phyloP scores from a whole-genome alignment of 495 filamentous ascomycete species.

The Symbiotaphrina buchneri region DNA sequence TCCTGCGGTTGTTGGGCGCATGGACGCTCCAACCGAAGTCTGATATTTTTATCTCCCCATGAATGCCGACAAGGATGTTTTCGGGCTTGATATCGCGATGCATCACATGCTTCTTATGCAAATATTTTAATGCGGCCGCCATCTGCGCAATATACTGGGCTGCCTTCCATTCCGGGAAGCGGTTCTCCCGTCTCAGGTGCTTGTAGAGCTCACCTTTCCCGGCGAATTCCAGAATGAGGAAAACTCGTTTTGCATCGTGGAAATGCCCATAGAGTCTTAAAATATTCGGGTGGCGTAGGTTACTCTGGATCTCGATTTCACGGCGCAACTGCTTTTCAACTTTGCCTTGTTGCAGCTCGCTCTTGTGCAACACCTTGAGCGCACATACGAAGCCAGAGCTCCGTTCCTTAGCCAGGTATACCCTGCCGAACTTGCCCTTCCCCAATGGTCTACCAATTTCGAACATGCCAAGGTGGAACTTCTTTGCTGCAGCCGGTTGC shows the following conservation, averaged over 20 bases:
- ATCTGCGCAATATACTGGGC: slow-evolving; percentile 98
- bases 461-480: slow-evolving; percentile 94
- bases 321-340: slow-evolving; percentile 95
- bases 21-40: slow-evolving; percentile 99
- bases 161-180: slow-evolving; percentile 90
- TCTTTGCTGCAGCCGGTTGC: slow-evolving; percentile 36
- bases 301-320: slow-evolving; percentile 95
- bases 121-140: slow-evolving; percentile 75
- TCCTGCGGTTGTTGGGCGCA: slow-evolving; percentile 79
- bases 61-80: slow-evolving; percentile 92
- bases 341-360: slow-evolving; percentile 71
- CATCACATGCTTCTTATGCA: slow-evolving; percentile 97
- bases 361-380: slow-evolving; percentile 90
- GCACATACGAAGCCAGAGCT: slow-evolving; percentile 84
- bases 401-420: slow-evolving; percentile 85
- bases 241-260: slow-evolving; percentile 89
- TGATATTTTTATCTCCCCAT: slow-evolving; percentile 95
- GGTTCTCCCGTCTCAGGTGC: slow-evolving; percentile 67
- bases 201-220: slow-evolving; percentile 95
- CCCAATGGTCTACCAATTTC: slow-evolving; percentile 91
- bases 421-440: slow-evolving; percentile 93
- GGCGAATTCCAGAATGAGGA: slow-evolving; percentile 89
- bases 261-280: slow-evolving; percentile 88
- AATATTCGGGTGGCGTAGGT: slow-evolving; percentile 91
- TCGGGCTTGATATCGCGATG: slow-evolving; percentile 98